These are phyloP conservation scores for Aspergillus sp. DNA, from an alignment of 2,329 filamentous ascomycete genomes.

Conservation along the genomic window DNA sequence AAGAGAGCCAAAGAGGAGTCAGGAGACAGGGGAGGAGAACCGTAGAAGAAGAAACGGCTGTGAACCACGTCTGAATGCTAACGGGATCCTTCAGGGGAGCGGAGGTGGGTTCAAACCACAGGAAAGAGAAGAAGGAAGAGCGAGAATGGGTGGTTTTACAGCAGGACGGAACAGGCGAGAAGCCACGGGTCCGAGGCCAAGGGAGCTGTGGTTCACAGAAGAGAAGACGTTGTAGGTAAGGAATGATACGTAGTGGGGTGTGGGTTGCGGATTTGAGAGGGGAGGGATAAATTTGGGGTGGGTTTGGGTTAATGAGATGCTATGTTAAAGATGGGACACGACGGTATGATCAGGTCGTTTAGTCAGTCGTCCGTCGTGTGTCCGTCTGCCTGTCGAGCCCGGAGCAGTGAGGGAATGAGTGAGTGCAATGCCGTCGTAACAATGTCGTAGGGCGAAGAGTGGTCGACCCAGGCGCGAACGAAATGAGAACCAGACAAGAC, in stretches of 20 bases:
- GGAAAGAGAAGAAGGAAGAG: conserved; percentile 15
- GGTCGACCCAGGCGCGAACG: not conserved
- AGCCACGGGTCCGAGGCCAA: conserved; percentile 21
- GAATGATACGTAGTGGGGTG: conserved; percentile 23
- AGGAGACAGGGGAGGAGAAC: conserved; percentile 23
- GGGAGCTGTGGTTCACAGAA: conserved; percentile 19
- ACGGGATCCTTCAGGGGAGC: conserved; percentile 15
- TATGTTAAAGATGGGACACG: conserved; percentile 21
- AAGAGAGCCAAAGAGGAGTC: conserved; percentile 7
- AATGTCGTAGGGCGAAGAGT: not conserved
- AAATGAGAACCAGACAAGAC: too few species aligned
- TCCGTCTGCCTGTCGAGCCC: not conserved
- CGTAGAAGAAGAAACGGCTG: conserved; percentile 17
- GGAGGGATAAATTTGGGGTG: conserved; percentile 7
- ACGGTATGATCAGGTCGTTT: conserved; percentile 23
- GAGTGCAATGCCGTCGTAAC: not conserved
- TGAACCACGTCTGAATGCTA: conserved; percentile 24
- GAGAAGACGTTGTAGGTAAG: conserved; percentile 14
- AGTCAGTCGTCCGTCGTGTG: conserved; percentile 1
- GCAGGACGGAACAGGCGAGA: conserved; percentile 19
- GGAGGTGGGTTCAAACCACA: conserved; percentile 14
- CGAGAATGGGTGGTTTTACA: conserved; percentile 25
- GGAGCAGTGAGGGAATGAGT: not conserved
- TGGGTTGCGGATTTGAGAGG: conserved; percentile 10
- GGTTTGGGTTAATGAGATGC: conserved; percentile 1